Evolutionary conservation across 2,329 filamentous ascomycete genomes (phyloP).

Genomic region (Verruconis gallopava): DNA sequence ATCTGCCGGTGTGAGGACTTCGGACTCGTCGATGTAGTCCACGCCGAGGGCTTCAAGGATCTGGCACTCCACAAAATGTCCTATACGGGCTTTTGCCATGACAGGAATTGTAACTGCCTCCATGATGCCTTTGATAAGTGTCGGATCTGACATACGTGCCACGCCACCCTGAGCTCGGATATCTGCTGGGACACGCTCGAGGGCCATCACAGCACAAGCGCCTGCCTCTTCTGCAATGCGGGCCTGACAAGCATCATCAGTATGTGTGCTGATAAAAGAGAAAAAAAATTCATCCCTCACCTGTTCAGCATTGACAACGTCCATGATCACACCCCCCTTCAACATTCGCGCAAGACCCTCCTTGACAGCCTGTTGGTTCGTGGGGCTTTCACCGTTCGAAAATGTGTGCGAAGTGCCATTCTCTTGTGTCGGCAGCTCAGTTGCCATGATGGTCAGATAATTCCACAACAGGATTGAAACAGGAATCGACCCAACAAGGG

Average conservation of each 20-base stretch:
- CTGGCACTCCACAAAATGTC: conserved; percentile 96
- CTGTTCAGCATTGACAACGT: conserved; percentile 85
- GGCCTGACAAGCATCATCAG: no score
- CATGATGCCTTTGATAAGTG: conserved; percentile 94
- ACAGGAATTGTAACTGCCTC: conserved; percentile 89
- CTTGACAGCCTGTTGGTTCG: conserved; percentile 71
- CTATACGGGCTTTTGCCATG: conserved; percentile 97
- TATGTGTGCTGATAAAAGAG: background rate
- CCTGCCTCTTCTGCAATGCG: conserved; percentile 96
- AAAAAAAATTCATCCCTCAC: conserved; percentile 23
- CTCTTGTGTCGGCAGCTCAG: conserved; percentile 36
- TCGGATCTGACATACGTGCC: conserved; percentile 89
- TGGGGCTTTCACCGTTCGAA: conserved; percentile 30
- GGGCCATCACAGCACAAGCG: conserved; percentile 92
- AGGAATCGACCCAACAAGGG: no score
- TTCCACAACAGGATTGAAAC: no score
- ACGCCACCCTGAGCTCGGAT: conserved; percentile 88
- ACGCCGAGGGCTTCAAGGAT: conserved; percentile 90
- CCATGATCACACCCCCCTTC: conserved; percentile 99
- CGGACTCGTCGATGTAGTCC: conserved; percentile 97
- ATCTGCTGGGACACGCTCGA: conserved; percentile 93
- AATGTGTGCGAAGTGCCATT: conserved; percentile 18
- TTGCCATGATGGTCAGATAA: conserved; percentile 30
- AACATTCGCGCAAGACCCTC: conserved; percentile 93
- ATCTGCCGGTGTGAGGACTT: conserved; percentile 93